Percentiles rank a stretch among this genome's conserved stretches.
phyloP scores from a whole-genome alignment of 306 rosid species.

The Cicer arietinum region DNA sequence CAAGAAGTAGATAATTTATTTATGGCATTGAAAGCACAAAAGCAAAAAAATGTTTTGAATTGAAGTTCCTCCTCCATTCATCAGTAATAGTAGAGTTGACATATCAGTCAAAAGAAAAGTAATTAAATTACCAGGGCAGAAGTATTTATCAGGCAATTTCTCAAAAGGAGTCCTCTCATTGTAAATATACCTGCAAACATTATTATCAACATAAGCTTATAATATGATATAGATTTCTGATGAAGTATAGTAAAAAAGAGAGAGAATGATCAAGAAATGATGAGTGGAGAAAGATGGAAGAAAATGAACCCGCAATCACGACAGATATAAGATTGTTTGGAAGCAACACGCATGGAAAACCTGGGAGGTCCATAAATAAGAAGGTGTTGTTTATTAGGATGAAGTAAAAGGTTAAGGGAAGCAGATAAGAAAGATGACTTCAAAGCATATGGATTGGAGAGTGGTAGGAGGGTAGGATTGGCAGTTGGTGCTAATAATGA shows the following conservation, averaged over 20 bases:
- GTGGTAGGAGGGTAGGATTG: constrained; percentile 44
- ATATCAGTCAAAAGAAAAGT: neutral
- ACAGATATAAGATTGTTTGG: constrained; percentile 89
- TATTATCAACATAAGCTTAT: constrained; percentile 30
- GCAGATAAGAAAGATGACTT: constrained; percentile 65
- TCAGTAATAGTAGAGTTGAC: neutral
- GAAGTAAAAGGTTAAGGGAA: constrained; percentile 49
- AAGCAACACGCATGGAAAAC: constrained; percentile 86
- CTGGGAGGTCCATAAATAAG: constrained; percentile 54
- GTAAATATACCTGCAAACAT: constrained; percentile 76
- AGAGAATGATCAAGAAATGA: neutral
- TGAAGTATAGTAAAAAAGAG: neutral
- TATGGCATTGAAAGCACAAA: constrained; percentile 16
- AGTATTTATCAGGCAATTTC: constrained; percentile 77
- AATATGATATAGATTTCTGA: neutral
- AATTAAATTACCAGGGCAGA: constrained; percentile 70
- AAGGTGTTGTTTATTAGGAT: constrained; percentile 43
- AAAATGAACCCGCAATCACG: constrained; percentile 87
- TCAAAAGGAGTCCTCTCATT: constrained; percentile 84
- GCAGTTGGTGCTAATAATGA: constrained; percentile 36
- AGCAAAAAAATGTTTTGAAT: neutral
- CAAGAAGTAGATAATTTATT: constrained; percentile 5
- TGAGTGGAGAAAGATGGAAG: constrained; percentile 20
- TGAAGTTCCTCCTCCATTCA: too few relatives aligned
- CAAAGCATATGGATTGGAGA: constrained; percentile 47